Percentiles rank a stretch among this genome's conserved stretches.
phyloP scores from a whole-genome alignment of 257 asterid species.

The Solanum clarkiae region DNA sequence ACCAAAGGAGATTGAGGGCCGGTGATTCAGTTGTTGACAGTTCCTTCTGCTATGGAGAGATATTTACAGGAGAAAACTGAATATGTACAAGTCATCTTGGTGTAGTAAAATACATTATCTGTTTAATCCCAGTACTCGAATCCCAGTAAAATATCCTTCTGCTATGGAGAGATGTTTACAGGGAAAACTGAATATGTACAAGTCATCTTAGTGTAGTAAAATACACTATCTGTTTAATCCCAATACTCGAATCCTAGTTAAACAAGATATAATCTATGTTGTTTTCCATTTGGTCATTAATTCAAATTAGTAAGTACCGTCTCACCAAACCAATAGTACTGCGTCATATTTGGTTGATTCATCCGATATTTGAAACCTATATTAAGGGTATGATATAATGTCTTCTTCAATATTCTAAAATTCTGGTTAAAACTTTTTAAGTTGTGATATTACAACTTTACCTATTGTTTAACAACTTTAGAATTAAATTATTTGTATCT shows the following conservation, averaged over 20 bases:
- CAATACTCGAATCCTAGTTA: background rate
- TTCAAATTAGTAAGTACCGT: background rate
- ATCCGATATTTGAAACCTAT: background rate
- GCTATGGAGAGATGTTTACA: background rate
- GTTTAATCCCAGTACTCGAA: background rate
- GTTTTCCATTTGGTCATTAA: background rate
- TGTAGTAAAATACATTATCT: background rate
- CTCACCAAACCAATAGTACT: background rate
- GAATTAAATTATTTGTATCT: background rate
- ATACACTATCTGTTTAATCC: background rate
- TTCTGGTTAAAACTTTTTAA: background rate
- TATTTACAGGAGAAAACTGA: background rate
- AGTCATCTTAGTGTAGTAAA: background rate
- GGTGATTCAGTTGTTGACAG: background rate
- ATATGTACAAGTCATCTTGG: background rate
- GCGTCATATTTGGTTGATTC: background rate
- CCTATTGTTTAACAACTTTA: background rate
- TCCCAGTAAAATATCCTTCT: background rate
- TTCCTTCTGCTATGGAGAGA: background rate
- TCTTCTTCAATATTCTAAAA: background rate
- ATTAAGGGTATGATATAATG: too few relatives aligned
- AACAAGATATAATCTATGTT: background rate
- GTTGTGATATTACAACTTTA: background rate
- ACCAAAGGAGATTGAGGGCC: slow-evolving; percentile 15
- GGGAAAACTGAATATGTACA: background rate